These are phyloP conservation scores for Friedmanniomyces endolithicus DNA, from an alignment of 495 filamentous ascomycete genomes.

Conservation along the genomic window DNA sequence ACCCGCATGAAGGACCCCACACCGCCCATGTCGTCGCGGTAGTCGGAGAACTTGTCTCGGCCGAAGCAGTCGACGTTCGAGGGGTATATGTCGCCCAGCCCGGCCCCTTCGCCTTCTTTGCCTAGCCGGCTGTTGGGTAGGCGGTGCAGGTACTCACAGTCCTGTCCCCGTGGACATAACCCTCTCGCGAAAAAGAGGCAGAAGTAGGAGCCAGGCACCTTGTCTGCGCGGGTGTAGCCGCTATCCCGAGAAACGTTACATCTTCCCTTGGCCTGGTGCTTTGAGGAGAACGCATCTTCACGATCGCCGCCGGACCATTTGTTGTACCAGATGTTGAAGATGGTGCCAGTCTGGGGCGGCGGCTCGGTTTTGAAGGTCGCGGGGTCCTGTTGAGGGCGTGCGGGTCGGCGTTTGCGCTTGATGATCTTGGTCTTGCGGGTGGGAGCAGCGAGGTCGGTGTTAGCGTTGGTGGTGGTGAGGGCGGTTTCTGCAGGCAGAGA, in stretches of 20 bases:
- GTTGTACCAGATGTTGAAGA: constrained; percentile 94
- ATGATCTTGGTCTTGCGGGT: constrained; percentile 51
- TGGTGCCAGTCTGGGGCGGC: constrained; percentile 78
- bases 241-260: constrained; percentile 72
- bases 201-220: constrained; percentile 67
- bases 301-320: constrained; percentile 92
- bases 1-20: constrained; percentile 81
- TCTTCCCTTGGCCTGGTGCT: constrained; percentile 59
- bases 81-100: constrained; percentile 70
- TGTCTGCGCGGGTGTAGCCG: constrained; percentile 84
- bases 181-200: constrained; percentile 85
- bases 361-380: constrained; percentile 65
- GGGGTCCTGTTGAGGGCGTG: constrained; percentile 68
- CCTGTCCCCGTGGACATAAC: constrained; percentile 69
- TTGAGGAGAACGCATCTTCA: constrained; percentile 75
- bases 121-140: constrained; percentile 41
- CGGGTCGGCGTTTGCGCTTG: constrained; percentile 58
- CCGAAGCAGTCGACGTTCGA: constrained; percentile 92
- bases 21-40: constrained; percentile 93
- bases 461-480: background rate
- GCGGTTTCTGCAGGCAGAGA: background rate
- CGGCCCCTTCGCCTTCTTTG: constrained; percentile 21
- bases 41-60: constrained; percentile 72
- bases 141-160: constrained; percentile 91
- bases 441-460: background rate